These are phyloP conservation scores for Paratinospora sagittata DNA, from an alignment of 164 flowering plant species.

Conservation along the genomic window DNA sequence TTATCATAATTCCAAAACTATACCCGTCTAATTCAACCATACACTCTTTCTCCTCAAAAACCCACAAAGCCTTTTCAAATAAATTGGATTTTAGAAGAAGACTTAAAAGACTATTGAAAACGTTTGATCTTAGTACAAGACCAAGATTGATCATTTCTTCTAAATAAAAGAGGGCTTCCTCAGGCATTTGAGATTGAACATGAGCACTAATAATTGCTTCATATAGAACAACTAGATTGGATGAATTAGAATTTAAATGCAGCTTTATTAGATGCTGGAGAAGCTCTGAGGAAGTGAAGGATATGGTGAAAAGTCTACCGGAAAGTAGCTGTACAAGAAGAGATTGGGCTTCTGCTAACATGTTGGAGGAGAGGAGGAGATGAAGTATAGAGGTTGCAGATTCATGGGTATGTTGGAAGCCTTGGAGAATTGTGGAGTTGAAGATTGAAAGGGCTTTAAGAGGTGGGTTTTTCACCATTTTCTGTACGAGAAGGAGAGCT, in stretches of 20 bases:
- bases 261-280: constrained; percentile 28
- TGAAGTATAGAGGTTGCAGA: constrained; percentile 35
- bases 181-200: constrained; percentile 29
- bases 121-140: constrained; percentile 30
- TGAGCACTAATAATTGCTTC: constrained; percentile 39
- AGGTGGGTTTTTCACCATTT: constrained; percentile 61
- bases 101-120: constrained; percentile 37
- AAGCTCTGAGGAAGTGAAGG: constrained; percentile 32
- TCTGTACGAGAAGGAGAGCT: constrained; percentile 26
- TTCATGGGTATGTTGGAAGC: constrained; percentile 32
- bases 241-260: constrained; percentile 1
- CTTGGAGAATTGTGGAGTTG: constrained; percentile 30
- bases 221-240: constrained; percentile 15
- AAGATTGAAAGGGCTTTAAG: constrained; percentile 47
- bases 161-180: constrained; percentile 36
- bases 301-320: constrained; percentile 22
- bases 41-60: constrained; percentile 30
- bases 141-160: constrained; percentile 35
- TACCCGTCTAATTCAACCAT: constrained; percentile 37
- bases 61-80: constrained; percentile 37
- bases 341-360: constrained; percentile 37
- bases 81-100: constrained; percentile 26
- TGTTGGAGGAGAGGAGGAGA: constrained; percentile 37
- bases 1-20: constrained; percentile 63
- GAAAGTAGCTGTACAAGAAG: constrained; percentile 38